Evolutionary conservation across 768 basidiomycete genomes (phyloP).

Genomic region (Imleria badia): DNA sequence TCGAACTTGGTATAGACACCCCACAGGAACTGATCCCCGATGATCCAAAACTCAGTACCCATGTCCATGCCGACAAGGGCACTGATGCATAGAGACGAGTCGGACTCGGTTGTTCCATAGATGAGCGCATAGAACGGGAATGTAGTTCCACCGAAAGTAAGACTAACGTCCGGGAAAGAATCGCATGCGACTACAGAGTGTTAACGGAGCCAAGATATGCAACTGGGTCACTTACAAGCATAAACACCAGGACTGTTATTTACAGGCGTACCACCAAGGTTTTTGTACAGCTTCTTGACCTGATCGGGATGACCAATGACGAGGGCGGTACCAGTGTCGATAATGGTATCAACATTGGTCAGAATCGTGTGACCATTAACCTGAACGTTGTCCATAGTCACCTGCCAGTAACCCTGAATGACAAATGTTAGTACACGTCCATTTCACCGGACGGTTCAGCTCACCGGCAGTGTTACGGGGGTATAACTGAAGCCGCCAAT

Average conservation of each 20-base stretch:
- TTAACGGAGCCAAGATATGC: neutral
- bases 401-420: slow-evolving; percentile 9
- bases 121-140: slow-evolving; percentile 31
- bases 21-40: too few relatives aligned
- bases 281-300: neutral
- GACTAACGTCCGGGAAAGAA: slow-evolving; percentile 24
- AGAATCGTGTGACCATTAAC: neutral
- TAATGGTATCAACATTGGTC: neutral
- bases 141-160: slow-evolving; percentile 36
- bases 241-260: slow-evolving; percentile 23
- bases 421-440: slow-evolving; percentile 1
- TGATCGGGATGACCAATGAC: neutral
- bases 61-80: too few relatives aligned
- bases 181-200: slow-evolving; percentile 26
- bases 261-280: slow-evolving; percentile 5
- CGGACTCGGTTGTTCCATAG: too few relatives aligned
- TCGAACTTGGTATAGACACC: too few relatives aligned
- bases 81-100: too few relatives aligned
- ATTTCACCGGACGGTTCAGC: neutral
- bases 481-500: slow-evolving; percentile 35
- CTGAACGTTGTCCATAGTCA: slow-evolving; percentile 4
- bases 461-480: slow-evolving; percentile 24
- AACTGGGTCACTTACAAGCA: slow-evolving; percentile 18
- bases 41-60: too few relatives aligned
- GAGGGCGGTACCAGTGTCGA: slow-evolving; percentile 18